phyloP scores from a whole-genome alignment of 768 basidiomycete species.

The Tylopilus cervinicoccineus region DNA sequence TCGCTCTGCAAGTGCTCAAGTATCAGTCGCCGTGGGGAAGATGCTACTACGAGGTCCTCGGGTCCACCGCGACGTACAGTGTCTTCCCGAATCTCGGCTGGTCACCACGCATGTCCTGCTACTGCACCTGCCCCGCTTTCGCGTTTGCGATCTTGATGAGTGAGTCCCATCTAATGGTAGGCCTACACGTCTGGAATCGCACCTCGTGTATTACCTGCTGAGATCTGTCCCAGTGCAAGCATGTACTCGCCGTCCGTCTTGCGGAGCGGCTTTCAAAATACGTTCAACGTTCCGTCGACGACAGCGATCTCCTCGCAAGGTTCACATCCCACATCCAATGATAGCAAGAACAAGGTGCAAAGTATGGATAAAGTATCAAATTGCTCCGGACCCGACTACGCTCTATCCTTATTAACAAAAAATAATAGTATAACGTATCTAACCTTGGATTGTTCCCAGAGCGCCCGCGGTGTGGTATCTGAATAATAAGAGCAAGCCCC shows the following conservation, averaged over 20 bases:
- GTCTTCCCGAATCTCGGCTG: constrained; percentile 50
- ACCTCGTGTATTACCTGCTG: background rate
- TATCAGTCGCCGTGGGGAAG: constrained; percentile 56
- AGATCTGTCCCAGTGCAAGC: constrained; percentile 62
- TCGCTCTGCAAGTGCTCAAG: constrained; percentile 50
- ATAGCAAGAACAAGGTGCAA: constrained; percentile 4
- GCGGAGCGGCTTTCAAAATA: constrained; percentile 52
- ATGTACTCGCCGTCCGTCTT: constrained; percentile 63
- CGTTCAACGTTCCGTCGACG: constrained; percentile 43
- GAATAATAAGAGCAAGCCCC: constrained; percentile 2
- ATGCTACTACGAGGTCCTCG: constrained; percentile 61
- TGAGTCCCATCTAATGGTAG: constrained; percentile 62
- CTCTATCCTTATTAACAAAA: constrained; percentile 24
- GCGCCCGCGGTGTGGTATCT: constrained; percentile 9
- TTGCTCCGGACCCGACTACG: constrained; percentile 4
- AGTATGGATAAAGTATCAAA: constrained; percentile 12
- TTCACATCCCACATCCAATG: constrained; percentile 16
- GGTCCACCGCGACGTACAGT: constrained; percentile 58
- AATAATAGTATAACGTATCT: constrained; percentile 26
- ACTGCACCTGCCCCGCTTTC: constrained; percentile 77
- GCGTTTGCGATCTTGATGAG: constrained; percentile 57
- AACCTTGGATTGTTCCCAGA: constrained; percentile 3
- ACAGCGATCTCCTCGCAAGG: constrained; percentile 44
- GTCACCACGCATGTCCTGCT: constrained; percentile 41
- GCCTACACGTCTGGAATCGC: constrained; percentile 3